Conservation (phyloP, 257 asterid genomes). For the Gardenia jasminoides region DNA sequence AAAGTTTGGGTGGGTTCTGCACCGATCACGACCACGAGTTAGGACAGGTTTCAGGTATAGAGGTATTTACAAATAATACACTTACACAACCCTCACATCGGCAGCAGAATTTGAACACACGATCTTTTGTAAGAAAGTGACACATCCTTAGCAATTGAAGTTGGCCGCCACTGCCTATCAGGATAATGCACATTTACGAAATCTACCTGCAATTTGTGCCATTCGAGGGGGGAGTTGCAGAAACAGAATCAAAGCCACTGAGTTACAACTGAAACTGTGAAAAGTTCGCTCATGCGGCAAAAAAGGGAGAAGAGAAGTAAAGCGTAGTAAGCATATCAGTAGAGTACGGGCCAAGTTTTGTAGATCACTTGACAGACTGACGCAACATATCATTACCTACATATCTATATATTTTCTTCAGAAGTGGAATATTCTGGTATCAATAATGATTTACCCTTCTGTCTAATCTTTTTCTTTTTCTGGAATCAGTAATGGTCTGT, state of each 20-base stretch:
- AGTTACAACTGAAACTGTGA: neutral
- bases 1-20: no score
- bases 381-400: neutral
- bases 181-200: neutral
- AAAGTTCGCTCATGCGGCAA: neutral
- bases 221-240: neutral
- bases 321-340: slow-evolving; percentile 27
- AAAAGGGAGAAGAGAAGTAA: slow-evolving; percentile 31
- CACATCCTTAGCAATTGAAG: no score
- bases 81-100: no score
- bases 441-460: neutral
- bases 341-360: slow-evolving; percentile 41
- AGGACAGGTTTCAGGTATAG: no score
- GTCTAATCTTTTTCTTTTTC: no score
- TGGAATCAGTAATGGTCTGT: no score
- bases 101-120: no score
- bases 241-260: neutral
- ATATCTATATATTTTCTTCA: no score
- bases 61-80: no score
- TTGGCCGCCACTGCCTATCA: no score
- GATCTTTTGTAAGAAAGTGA: no score
- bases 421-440: neutral
- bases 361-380: slow-evolving; percentile 8
- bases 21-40: no score
- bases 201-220: neutral